Evolutionary conservation across 2,329 filamentous ascomycete species (phyloP), one percentile per base, ranked within the genome.

Genomic region (Alternaria longipes): DNA sequence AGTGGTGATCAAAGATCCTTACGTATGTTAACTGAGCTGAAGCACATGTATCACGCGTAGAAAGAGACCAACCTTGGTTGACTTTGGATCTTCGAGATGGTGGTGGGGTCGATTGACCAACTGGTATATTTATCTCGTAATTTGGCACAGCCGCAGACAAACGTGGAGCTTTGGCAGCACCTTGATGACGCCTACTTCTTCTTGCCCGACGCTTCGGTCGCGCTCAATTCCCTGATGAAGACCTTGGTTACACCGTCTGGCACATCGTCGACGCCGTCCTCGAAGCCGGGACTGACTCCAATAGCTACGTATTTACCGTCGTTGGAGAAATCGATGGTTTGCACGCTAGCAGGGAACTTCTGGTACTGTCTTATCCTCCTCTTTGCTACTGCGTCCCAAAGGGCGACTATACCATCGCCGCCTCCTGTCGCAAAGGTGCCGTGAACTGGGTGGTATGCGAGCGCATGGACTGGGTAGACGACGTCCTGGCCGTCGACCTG

Each of bases 331-430:
- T 87, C 87, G 62, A 97, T 81, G 0, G 90, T 89, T 9, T 91
- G 90, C 8, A 97, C 88, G 72, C 90, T 93, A 44, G 93, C 88
- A 16, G 90, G 86, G 59, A 94, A 93, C 74, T 91, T 91, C 72
- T 93, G 92, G 78, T 97, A 97, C 76, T 96, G 92, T 75, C 92
- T 87, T 78, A 97, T 91, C 77, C 94, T 87, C 72, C 93, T 86
- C 87, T 97, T 97, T 57, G 92, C 91, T 71, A 93, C 89, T 9
- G 91, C 93, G 77, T 97, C 94, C 94, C 94, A 97, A 44, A 97
- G 81, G 5, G 92, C 92, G n/a, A 97, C 93, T 8, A 94, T 91
- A 36, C 93, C 92, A 75, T 97, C 94, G 30, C 93, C 94, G 45
- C 94, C 94, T 28, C 92, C 94, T 12, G 90, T 93, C 0, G 93